These are phyloP conservation scores for Sideroxylon spinosum DNA, from an alignment of 179 eudicot genomes.

Conservation along the genomic window DNA sequence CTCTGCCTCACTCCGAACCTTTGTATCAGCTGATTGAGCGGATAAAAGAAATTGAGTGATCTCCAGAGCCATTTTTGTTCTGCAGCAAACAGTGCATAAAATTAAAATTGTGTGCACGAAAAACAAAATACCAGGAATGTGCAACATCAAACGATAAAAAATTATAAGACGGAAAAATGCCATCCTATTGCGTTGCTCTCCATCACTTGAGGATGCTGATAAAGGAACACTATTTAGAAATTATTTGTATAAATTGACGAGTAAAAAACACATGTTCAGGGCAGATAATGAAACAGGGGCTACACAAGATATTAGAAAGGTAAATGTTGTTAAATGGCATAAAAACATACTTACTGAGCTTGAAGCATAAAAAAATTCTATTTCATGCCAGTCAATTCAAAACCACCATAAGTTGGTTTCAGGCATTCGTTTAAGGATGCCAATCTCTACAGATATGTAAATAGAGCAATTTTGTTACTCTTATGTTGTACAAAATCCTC, in stretches of 20 bases:
- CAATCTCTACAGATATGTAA: neutral
- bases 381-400: neutral
- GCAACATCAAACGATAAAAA: neutral
- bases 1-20: slow-evolving; percentile 69
- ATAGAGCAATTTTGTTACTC: neutral
- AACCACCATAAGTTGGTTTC: neutral
- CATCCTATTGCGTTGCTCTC: neutral
- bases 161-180: neutral
- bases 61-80: slow-evolving; percentile 62
- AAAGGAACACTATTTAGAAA: neutral
- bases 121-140: neutral
- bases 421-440: neutral
- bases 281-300: neutral
- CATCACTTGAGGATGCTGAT: neutral
- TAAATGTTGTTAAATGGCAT: too few species aligned
- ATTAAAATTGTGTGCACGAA: neutral
- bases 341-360: too few species aligned
- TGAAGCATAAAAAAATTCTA: neutral
- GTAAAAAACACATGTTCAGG: neutral
- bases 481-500: neutral
- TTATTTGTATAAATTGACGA: neutral
- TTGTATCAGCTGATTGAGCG: slow-evolving; percentile 78
- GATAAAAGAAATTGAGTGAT: slow-evolving; percentile 65
- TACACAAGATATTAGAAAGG: neutral
- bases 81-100: too few species aligned